These are phyloP conservation scores for Thelephora terrestris DNA, from an alignment of 1,284 basidiomycete genomes.

Conservation along the genomic window DNA sequence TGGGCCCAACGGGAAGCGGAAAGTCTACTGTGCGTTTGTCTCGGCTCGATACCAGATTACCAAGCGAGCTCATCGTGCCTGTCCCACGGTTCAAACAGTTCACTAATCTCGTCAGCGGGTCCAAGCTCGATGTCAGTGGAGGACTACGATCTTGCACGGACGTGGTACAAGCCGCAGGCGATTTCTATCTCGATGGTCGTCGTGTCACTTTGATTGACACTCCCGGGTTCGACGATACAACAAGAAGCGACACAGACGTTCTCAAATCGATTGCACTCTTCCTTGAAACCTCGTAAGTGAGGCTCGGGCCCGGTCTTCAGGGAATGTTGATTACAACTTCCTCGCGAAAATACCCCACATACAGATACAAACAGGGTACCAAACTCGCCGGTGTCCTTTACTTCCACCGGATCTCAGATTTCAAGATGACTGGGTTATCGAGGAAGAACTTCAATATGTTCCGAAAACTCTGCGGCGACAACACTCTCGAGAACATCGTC, in stretches of 20 bases:
- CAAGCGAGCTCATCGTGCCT: not conserved
- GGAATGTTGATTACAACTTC: no score
- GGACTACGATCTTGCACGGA: slow-evolving; percentile 27
- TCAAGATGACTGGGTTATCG: not conserved
- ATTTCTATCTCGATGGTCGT: slow-evolving; percentile 15
- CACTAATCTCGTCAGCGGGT: slow-evolving; percentile 24
- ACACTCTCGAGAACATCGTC: no score
- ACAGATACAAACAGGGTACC: no score
- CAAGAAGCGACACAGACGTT: slow-evolving; percentile 26
- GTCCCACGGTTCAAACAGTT: slow-evolving; percentile 16
- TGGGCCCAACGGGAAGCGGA: slow-evolving; percentile 12
- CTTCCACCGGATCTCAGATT: not conserved
- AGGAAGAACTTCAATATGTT: not conserved
- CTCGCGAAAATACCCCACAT: no score
- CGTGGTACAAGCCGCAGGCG: slow-evolving; percentile 22
- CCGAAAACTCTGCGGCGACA: no score
- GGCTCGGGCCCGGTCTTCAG: no score
- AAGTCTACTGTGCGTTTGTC: slow-evolving; percentile 9
- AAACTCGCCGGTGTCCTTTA: no score
- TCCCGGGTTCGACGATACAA: slow-evolving; percentile 30
- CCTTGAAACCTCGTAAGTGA: slow-evolving; percentile 15
- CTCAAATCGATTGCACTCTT: slow-evolving; percentile 27
- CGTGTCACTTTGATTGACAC: slow-evolving; percentile 26
- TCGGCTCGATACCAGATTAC: not conserved
- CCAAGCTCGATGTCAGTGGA: slow-evolving; percentile 20